phyloP scores from a whole-genome alignment of 371 early-diverging fungal genomes.

The Capillidium heterosporum region DNA sequence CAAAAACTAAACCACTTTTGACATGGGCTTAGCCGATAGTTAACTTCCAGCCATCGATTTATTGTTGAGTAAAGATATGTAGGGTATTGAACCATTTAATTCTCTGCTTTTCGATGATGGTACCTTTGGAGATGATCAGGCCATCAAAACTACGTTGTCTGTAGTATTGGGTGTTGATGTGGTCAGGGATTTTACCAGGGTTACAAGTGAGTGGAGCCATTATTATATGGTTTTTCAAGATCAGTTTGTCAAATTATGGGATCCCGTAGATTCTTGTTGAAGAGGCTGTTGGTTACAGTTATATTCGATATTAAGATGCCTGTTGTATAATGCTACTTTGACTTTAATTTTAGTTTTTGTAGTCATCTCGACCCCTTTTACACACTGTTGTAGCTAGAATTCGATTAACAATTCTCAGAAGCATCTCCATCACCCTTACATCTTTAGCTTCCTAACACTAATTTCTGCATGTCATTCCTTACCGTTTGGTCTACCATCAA shows the following conservation, averaged over 20 bases:
- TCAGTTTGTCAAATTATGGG: not conserved
- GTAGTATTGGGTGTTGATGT: constrained; percentile 26
- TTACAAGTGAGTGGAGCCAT: constrained; percentile 27
- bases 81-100: constrained; percentile 15
- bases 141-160: constrained; percentile 29
- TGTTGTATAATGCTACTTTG: no score
- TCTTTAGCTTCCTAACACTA: no score
- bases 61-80: constrained; percentile 23
- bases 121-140: constrained; percentile 32
- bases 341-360: no score
- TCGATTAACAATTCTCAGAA: no score
- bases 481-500: no score
- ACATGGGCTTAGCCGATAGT: constrained; percentile 21
- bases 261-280: not conserved
- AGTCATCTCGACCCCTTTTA: no score
- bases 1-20: constrained; percentile 19
- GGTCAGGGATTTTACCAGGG: constrained; percentile 19
- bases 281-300: not conserved
- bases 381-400: no score
- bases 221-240: constrained; percentile 14
- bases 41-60: constrained; percentile 24
- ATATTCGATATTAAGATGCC: no score
- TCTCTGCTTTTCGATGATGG: constrained; percentile 18
- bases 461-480: no score
- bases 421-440: no score